Percentiles rank a stretch among this genome's conserved stretches.
These are phyloP conservation scores for Candida mesenterica DNA, from an alignment of 1,139 yeast genomes.

Conservation along the genomic window DNA sequence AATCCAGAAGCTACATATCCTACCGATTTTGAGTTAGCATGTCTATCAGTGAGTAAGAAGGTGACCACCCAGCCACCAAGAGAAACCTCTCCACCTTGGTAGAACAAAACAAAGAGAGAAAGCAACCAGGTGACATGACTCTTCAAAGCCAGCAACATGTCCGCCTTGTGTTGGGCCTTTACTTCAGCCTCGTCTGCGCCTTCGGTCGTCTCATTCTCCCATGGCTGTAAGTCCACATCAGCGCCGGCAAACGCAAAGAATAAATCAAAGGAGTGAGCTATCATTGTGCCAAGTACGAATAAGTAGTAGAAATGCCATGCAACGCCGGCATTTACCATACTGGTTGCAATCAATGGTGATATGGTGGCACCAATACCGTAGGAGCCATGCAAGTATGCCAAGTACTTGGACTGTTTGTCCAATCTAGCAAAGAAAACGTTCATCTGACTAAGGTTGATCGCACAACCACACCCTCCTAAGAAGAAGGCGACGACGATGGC, in stretches of 20 bases:
- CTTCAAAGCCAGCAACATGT: conserved; percentile 33
- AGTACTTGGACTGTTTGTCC: conserved; percentile 45
- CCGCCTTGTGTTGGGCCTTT: conserved; percentile 4
- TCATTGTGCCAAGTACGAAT: conserved; percentile 42
- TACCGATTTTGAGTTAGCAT: conserved; percentile 41
- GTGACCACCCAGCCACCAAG: conserved; percentile 74
- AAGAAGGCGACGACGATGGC: conserved; percentile 52
- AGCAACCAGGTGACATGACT: conserved; percentile 52
- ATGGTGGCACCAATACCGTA: conserved; percentile 67
- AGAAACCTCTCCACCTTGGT: conserved; percentile 69
- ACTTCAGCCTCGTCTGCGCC: conserved; percentile 1
- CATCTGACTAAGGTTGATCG: conserved; percentile 53
- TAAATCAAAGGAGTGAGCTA: conserved; percentile 24
- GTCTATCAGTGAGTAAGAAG: conserved; percentile 54
- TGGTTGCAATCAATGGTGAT: conserved; percentile 58
- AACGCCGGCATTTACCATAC: conserved; percentile 46
- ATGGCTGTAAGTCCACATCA: conserved; percentile 25
- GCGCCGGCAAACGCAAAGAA: conserved; percentile 41
- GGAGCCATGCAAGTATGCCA: conserved; percentile 56
- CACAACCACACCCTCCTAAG: conserved; percentile 60
- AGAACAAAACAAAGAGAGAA: conserved; percentile 54
- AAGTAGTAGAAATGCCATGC: conserved; percentile 56
- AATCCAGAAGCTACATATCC: conserved; percentile 72
- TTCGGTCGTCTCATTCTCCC: conserved; percentile 12
- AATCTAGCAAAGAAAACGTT: conserved; percentile 57